A percentile compares a stretch with the other conserved stretches of the same genome.
Evolutionary conservation across 2,329 filamentous ascomycete species (phyloP).

Genomic region (Aspergillus melleus): DNA sequence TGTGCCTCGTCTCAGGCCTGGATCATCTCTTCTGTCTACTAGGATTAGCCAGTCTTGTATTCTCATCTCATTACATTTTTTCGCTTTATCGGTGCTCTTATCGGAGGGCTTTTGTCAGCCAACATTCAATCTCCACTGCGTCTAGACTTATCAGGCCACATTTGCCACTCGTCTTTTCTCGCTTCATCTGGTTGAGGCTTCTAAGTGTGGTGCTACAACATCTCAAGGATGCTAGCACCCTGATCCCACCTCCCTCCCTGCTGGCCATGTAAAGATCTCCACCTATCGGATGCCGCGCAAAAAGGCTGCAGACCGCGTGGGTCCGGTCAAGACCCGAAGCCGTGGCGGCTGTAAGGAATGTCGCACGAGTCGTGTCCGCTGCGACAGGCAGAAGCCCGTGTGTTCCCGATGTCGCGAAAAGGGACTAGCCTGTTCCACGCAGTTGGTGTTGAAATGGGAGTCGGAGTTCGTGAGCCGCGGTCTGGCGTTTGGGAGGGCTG

Average conservation of each 20-base stretch:
- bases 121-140: background rate
- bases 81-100: background rate
- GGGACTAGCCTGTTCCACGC: conserved; percentile 37
- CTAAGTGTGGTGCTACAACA: background rate
- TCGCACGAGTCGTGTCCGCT: conserved; percentile 42
- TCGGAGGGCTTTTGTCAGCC: background rate
- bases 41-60: background rate
- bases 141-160: background rate
- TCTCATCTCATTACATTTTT: background rate
- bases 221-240: conserved; percentile 6
- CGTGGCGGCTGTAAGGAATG: conserved; percentile 44
- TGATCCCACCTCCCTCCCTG: conserved; percentile 3
- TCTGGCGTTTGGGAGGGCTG: conserved; percentile 44
- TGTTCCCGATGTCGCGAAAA: conserved; percentile 40
- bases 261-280: conserved; percentile 28
- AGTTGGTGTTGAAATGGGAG: conserved; percentile 41
- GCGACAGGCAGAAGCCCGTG: conserved; percentile 39
- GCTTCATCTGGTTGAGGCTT: background rate
- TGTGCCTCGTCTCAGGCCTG: background rate
- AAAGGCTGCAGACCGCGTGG: conserved; percentile 37
- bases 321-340: conserved; percentile 40
- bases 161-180: background rate
- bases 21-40: background rate
- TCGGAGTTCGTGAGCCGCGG: conserved; percentile 43
- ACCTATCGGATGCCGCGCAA: conserved; percentile 35